Conservation (phyloP, 1,139 yeast genomes). For the Blastobotrys petasosporus region DNA sequence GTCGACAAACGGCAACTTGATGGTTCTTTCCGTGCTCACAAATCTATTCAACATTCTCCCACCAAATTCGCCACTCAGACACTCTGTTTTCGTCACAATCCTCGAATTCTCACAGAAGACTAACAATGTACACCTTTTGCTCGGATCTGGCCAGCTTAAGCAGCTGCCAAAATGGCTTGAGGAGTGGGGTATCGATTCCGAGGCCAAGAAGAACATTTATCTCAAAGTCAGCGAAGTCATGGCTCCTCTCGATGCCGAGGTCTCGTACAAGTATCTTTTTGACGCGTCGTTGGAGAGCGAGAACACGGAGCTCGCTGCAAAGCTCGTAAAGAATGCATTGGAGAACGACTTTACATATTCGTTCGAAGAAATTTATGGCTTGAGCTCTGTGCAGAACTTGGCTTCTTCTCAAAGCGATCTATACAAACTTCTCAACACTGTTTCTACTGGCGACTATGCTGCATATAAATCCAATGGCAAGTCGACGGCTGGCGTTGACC, state of each 20-base stretch:
- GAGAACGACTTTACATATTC: constrained; percentile 28
- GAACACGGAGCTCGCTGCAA: constrained; percentile 22
- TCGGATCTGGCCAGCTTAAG: constrained; percentile 33
- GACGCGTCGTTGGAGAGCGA: constrained; percentile 26
- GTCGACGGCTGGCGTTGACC: constrained; percentile 15
- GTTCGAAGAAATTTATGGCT: constrained; percentile 32
- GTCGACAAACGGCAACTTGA: constrained; percentile 29
- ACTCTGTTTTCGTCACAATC: constrained; percentile 32
- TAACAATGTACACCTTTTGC: constrained; percentile 31
- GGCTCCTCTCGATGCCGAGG: constrained; percentile 23
- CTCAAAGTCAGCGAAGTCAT: constrained; percentile 27
- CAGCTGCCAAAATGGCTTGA: constrained; percentile 36
- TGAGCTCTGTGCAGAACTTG: constrained; percentile 31
- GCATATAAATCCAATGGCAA: constrained; percentile 20
- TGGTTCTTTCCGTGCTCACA: constrained; percentile 34
- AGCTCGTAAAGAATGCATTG: constrained; percentile 29
- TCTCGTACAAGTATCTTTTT: constrained; percentile 28
- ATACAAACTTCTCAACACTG: constrained; percentile 29
- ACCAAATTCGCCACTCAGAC: constrained; percentile 28
- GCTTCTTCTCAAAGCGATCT: constrained; percentile 22
- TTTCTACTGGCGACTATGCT: constrained; percentile 32
- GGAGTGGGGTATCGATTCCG: constrained; percentile 33
- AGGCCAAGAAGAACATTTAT: constrained; percentile 28
- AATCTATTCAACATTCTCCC: constrained; percentile 40
- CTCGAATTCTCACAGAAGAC: constrained; percentile 33